Evolutionary conservation across 495 filamentous ascomycete species (phyloP), one percentile per base, ranked within the genome.

Genomic region (Hypoxylon cercidicola): DNA sequence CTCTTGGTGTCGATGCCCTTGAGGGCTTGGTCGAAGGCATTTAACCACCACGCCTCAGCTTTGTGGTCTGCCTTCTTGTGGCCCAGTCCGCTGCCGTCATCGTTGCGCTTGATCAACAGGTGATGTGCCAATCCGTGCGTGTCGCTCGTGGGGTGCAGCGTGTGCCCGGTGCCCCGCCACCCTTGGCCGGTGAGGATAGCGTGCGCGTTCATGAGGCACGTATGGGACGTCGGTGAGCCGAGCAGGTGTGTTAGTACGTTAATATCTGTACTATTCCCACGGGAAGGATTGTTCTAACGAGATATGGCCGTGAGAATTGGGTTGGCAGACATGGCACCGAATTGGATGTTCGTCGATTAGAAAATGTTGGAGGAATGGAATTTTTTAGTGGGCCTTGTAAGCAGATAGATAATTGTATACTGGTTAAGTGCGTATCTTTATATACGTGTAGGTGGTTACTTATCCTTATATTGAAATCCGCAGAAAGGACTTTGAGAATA

Each of bases 41-140:
- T 83, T 57, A 92, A 75, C 90, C 90, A 93, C 91, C 91, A 94
- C 64, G 91, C 89, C 48, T 86, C 83, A 64, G 84, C 86, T 43
- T 86, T 89, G 57, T 79, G 75, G 48, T 88, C 88, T n/a, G 80
- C 77, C 55, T 82, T 81, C 66, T 85, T 87, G 72, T 87, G 87
- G 53, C 91, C 90, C 3, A 94, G 77, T 25, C 91, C 91, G 60
- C 86, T 78, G 55, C 85, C 87, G 75, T 91, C 87, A 30, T 82
- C 74, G 74, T 90, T 91, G 52, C 85, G 86, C 13, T 85, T 82
- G 23, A 93, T 80, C 40, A 90, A 83, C 21, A 94, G 76, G 7
- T 90, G 90, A 55, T 83, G 84, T 11, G 84, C 82, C 7, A 94
- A 23, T 90, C 90, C 30, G 84, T 87, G 21, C 79, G 25, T 78